phyloP scores from a whole-genome alignment of 148 eudicot genomes.

The Rhododendron molle region DNA sequence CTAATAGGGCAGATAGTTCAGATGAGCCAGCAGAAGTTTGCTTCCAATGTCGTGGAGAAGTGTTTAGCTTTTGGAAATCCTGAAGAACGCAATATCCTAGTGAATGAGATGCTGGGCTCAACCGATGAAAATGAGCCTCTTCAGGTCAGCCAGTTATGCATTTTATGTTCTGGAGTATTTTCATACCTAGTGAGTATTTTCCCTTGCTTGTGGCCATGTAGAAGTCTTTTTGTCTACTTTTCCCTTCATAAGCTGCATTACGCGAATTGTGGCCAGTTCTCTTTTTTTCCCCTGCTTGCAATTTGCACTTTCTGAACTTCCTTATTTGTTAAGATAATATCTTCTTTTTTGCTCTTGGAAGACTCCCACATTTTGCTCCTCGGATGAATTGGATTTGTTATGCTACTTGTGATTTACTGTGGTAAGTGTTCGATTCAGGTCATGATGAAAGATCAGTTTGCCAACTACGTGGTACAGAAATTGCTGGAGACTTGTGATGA shows the following conservation, averaged over 20 bases:
- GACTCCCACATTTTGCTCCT: background rate
- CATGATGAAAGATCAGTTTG: constrained; percentile 95
- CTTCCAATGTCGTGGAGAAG: constrained; percentile 86
- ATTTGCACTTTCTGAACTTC: background rate
- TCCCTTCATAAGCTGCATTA: constrained; percentile 9
- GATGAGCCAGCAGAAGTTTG: constrained; percentile 96
- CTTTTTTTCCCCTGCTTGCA: background rate
- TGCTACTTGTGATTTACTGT: background rate
- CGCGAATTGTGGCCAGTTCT: background rate
- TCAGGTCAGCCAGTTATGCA: constrained; percentile 43
- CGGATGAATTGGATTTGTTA: background rate
- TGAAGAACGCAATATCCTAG: constrained; percentile 58
- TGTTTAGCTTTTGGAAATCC: constrained; percentile 79
- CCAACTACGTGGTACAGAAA: constrained; percentile 41
- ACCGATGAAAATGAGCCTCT: constrained; percentile 84
- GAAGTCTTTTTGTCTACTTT: background rate
- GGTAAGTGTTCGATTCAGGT: constrained; percentile 37
- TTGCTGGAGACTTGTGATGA: constrained; percentile 94
- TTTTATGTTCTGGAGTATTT: background rate
- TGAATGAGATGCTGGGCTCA: constrained; percentile 75
- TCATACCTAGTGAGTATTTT: background rate
- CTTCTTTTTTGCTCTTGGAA: background rate
- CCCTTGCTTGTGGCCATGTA: background rate
- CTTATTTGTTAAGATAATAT: background rate
- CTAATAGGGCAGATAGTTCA: constrained; percentile 80